Evolutionary conservation across 345 rosid genomes (phyloP), one percentile per base, ranked within the genome.

Genomic region (Sapria himalayana): DNA sequence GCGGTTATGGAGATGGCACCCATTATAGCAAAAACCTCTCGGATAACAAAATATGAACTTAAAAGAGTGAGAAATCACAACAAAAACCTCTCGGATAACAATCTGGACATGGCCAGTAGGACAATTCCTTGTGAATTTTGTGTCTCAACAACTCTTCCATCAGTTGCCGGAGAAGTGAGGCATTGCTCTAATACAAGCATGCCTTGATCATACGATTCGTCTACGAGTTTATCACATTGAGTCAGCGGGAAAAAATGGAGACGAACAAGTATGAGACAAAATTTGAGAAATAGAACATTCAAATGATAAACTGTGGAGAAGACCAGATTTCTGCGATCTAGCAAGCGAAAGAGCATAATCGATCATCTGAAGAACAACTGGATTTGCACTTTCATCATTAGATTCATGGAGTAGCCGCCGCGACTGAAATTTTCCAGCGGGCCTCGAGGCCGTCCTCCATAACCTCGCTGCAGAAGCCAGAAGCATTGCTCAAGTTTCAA

Each of bases 181-280:
- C 91, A 82, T 47, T 89, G 92, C 72, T 84, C 91, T 46, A 89
- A 61, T 9, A 89, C 70, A 46, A 82, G 18, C 86, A 76, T 58
- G 33, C 76, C 86, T 72, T 82, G 91, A 3, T 70, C 69, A 49
- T 72, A 69, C 3, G 92, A 71, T 52, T 74, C 92, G 52, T 69
- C 95, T 78, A 24, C 35, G 34, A 22, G 41, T 12, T 4, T 19
- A 53, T 7, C 33, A 39, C 32, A 42, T 0, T 34, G n/a, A 12
- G 7, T 13, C 14, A 32, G 7, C 4, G 24, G 7, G 19, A 36
- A 27, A 21, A 21, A 41, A 43, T 39, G 37, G 2, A 14, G 12
- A 15, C 6, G 46, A 38, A 34, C 29, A 15, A 15, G 1, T 37
- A 39, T 3, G 2, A 33, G 39, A 15, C 15, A 5, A 23, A 27